Evolutionary conservation across 2,329 filamentous ascomycete species (phyloP), one percentile per base, ranked within the genome.

Genomic region (Fusarium mexicanum): DNA sequence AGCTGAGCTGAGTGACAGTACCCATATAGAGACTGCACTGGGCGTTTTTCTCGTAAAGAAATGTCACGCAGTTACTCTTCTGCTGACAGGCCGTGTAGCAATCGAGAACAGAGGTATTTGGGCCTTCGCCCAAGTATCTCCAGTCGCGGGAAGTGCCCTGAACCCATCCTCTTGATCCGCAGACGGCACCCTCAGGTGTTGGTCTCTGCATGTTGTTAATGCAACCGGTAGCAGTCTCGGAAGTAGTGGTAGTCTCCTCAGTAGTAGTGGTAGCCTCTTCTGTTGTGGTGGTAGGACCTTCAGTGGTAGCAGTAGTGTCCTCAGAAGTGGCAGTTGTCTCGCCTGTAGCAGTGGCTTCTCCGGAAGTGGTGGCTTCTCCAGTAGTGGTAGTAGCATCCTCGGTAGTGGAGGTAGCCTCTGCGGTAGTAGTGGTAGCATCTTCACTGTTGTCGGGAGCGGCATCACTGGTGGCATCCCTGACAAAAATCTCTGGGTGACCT

Each of bases 21-120:
- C 60, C 60, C 3, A 2, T 14, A 1, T 16, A 66, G 8, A 66
- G 47, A 10, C 0, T 8, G 8, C 63, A 66, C 8, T 26, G 37
- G 0, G 0, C 0, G 3, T 66, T 18, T 3, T 55, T 8, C 10
- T 54, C 9, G 10, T 22, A 54, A 0, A 29, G 0, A 20, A 66
- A 64, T 5, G 63, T 54, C 8, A 47, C 38, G 2, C 63, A 66
- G 29, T 66, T 66, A 6, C 13, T 26, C 20, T 26, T 47, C 11
- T 24, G 3, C 35, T 22, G 18, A 3, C 63, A 66, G 2, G 63
- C 9, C 0, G 9, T 24, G 13, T 66, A 66, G 5, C 63, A 66
- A 3, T 47, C 17, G 1, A 64, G 2, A 3, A 41, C 3, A 4
- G 63, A 47, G 16, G 26, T 9, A 6, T n/a, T 16, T 11, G n/a